Conservation (phyloP, 2,329 filamentous ascomycete species). For the Bimuria novae-zelandiae region DNA sequence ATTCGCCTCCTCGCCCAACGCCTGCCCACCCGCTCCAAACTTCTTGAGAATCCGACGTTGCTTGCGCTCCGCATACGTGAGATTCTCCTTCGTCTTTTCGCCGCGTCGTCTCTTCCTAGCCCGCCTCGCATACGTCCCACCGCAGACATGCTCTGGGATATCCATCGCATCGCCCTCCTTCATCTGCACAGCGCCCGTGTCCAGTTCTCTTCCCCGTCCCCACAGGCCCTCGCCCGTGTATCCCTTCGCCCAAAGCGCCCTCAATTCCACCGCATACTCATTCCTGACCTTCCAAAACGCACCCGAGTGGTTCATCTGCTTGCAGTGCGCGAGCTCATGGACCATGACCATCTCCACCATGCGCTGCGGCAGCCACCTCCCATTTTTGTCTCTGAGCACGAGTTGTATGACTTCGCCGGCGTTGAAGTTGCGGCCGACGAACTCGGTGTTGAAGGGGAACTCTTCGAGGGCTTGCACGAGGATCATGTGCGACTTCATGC, state of each 20-base stretch:
- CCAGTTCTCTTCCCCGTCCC: constrained; percentile 70
- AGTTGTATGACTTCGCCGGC: constrained; percentile 85
- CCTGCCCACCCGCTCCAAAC: constrained; percentile 72
- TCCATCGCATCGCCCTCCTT: constrained; percentile 31
- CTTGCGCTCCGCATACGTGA: constrained; percentile 73
- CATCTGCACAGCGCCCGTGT: constrained; percentile 46
- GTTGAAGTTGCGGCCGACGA: constrained; percentile 89
- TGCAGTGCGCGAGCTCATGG: constrained; percentile 86
- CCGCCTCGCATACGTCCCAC: constrained; percentile 71
- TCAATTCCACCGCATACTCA: constrained; percentile 72
- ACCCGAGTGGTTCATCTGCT: constrained; percentile 87
- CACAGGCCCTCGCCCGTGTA: constrained; percentile 85
- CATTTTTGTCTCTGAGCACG: constrained; percentile 71
- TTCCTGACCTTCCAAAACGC: constrained; percentile 83
- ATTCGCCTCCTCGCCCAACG: constrained; percentile 71
- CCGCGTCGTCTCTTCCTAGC: constrained; percentile 57
- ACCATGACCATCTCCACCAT: constrained; percentile 96
- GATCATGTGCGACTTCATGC: constrained; percentile 54
- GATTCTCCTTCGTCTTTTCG: constrained; percentile 49
- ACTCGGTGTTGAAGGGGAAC: constrained; percentile 78
- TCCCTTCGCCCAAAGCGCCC: constrained; percentile 67
- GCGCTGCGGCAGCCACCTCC: constrained; percentile 75
- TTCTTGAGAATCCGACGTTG: constrained; percentile 74
- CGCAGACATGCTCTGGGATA: constrained; percentile 69
- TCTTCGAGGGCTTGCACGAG: constrained; percentile 69